Conservation (phyloP, 2,329 filamentous ascomycete genomes). For the Fusarium oxysporum region DNA sequence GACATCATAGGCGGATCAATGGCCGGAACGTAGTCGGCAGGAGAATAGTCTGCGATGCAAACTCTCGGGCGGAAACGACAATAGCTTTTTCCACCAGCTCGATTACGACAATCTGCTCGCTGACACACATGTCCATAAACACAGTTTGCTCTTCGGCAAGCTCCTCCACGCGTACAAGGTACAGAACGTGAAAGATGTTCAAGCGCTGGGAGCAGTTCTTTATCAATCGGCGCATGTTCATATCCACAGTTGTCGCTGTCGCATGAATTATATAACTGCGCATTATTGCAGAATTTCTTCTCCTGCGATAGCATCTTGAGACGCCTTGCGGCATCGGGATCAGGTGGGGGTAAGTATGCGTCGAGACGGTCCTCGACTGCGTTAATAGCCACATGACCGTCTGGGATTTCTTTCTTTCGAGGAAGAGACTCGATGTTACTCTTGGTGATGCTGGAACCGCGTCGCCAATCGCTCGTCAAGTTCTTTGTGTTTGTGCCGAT, state of each 20-base stretch:
- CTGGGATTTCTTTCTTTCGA: conserved; percentile 23
- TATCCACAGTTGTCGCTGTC: conserved; percentile 33
- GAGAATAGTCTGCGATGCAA: conserved; percentile 32
- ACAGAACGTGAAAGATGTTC: conserved; percentile 33
- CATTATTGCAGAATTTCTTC: conserved; percentile 36
- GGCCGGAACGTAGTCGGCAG: neutral
- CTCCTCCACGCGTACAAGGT: conserved; percentile 28
- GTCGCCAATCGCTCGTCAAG: conserved; percentile 6
- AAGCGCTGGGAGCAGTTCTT: conserved; percentile 29
- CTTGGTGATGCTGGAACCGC: neutral
- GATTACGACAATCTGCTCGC: conserved; percentile 31
- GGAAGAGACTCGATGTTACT: conserved; percentile 29
- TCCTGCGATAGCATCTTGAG: conserved; percentile 29
- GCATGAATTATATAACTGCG: conserved; percentile 32
- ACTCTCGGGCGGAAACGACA: conserved; percentile 32
- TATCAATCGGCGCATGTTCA: conserved; percentile 33
- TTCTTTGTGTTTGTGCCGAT: conserved; percentile 16
- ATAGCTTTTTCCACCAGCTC: conserved; percentile 25
- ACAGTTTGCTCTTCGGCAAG: conserved; percentile 29
- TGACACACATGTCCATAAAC: conserved; percentile 41
- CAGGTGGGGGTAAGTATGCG: conserved; percentile 16
- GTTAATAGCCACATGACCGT: conserved; percentile 33
- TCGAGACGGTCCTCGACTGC: conserved; percentile 33
- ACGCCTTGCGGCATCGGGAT: conserved; percentile 12
- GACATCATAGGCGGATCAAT: conserved; percentile 3